Base-by-base conservation (phyloP, 179 eudicot species). In the Amaranthus tricolor region DNA sequence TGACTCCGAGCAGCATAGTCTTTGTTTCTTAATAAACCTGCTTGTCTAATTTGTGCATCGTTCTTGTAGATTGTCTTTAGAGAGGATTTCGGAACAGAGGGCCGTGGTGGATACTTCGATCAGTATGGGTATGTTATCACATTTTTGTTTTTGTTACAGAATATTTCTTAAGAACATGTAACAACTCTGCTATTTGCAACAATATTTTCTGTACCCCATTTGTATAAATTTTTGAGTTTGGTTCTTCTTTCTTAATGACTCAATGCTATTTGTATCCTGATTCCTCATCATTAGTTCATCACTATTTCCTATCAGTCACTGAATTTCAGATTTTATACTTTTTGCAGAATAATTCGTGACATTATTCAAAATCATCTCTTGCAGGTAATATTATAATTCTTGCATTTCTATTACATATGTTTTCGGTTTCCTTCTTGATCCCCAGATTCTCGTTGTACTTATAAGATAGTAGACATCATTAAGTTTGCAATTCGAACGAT, bases 61-160 rank as follows among this genome's bases (percentile, higher is more conserved):
- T 54, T 6, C 7, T 12, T 72, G 77, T 87, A 96, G 99, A 96
- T 96, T 84, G 99, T 96, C 70, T 96, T 96, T 59, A 89, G 98
- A 84, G 99, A 96, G 81, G 98, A 96, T 85, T 93, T 96, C 85
- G 99, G 99, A 78, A 93, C 96, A 71, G 96, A 91, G 15, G 99
- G 99, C 7, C 98, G 99, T 68, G 99, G 99, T 73, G 99, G 99
- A 80, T 96, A 96, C 84, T 96, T 96, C 70, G 97, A 96, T 72
- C 85, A 96, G 75, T 96, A 96, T 76, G 99, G 99, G 99, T 96
- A 91, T 55, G 89, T 45, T 76, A 24, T 59, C 31, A 9, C 12
- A 15, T 47, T n/a, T 31, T 48, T 44, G 12, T 62, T n/a, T 31
- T 50, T 51, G n/a, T 61, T 61, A 47, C 24, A 71, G 65, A 21